Conservation (phyloP, 1,139 yeast genomes). For the Pneumocystis wakefieldiae region DNA sequence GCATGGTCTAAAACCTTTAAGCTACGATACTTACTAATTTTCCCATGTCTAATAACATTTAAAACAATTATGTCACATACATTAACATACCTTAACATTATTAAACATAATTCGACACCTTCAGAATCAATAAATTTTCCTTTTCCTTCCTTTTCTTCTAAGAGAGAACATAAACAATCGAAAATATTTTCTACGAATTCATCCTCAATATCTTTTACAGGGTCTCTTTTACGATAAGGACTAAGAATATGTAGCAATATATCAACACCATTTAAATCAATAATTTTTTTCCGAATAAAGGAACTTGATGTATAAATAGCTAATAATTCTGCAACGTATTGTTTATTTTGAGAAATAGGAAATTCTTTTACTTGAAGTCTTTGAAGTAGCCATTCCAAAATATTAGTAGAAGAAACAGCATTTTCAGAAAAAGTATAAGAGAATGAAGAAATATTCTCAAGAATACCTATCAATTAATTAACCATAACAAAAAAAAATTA, state of each 20-base stretch:
- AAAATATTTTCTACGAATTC: constrained; percentile 20
- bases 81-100: constrained; percentile 13
- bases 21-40: constrained; percentile 17
- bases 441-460: constrained; percentile 14
- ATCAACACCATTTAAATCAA: constrained; percentile 15
- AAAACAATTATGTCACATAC: background rate
- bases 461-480: constrained; percentile 8
- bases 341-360: constrained; percentile 16
- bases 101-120: constrained; percentile 23
- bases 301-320: constrained; percentile 15
- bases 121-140: constrained; percentile 20
- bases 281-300: constrained; percentile 2
- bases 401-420: constrained; percentile 9
- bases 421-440: constrained; percentile 10
- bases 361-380: constrained; percentile 12
- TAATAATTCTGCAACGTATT: constrained; percentile 19
- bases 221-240: constrained; percentile 15
- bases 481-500: constrained; percentile 10
- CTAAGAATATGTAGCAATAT: constrained; percentile 15
- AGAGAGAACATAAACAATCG: constrained; percentile 16
- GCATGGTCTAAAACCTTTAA: constrained; percentile 18
- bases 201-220: constrained; percentile 17
- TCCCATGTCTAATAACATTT: constrained; percentile 8
- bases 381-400: constrained; percentile 15
- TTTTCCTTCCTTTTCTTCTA: constrained; percentile 15